phyloP scores from a whole-genome alignment of 768 basidiomycete species.

The Naematelia aurantialba region DNA sequence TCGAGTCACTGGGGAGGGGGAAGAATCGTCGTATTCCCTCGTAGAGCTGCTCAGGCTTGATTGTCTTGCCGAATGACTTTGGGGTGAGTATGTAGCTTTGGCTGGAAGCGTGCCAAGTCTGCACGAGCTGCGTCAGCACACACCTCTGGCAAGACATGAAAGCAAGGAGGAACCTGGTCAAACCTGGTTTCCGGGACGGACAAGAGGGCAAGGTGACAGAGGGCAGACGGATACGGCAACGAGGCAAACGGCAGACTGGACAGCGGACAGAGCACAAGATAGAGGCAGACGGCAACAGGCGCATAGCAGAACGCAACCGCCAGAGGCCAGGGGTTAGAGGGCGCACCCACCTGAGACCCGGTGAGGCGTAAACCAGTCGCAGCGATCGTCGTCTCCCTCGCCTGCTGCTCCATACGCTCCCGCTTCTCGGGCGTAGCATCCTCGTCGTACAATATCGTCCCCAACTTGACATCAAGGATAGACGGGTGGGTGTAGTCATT shows the following conservation, averaged over 20 bases:
- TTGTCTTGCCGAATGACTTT: constrained; percentile 66
- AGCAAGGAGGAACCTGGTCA: too few species aligned
- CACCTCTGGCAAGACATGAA: too few species aligned
- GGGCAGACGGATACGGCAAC: too few species aligned
- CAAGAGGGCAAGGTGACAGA: too few species aligned
- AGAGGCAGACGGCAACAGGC: too few species aligned
- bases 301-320: constrained; percentile 2
- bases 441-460: constrained; percentile 75
- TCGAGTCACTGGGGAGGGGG: constrained; percentile 52
- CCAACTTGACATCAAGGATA: constrained; percentile 88
- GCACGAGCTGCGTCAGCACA: too few species aligned
- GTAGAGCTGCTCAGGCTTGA: constrained; percentile 65
- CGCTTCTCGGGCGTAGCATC: constrained; percentile 68
- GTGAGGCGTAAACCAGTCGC: constrained; percentile 78
- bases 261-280: too few species aligned
- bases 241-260: too few species aligned
- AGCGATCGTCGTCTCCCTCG: constrained; percentile 65
- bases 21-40: constrained; percentile 78
- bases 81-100: constrained; percentile 61
- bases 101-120: constrained; percentile 71
- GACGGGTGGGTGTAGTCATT: constrained; percentile 73
- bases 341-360: constrained; percentile 72
- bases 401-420: constrained; percentile 68
- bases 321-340: neutral
- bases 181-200: too few species aligned